These are phyloP conservation scores for Paramecium bursaria DNA, from an alignment of 73 alveolate genomes.

Conservation along the genomic window DNA sequence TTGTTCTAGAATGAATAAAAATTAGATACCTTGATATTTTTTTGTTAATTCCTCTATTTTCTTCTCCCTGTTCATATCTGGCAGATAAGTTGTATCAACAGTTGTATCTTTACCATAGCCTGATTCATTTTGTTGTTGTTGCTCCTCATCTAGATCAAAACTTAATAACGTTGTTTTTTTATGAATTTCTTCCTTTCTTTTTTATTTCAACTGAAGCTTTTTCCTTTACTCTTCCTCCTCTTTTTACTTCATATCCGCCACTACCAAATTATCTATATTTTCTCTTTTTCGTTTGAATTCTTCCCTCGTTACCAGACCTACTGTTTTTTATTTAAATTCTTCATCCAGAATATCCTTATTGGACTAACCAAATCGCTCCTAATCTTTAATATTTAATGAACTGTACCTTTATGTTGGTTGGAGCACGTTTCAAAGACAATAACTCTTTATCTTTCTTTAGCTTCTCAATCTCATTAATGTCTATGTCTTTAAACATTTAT, in stretches of 20 bases:
- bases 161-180: constrained; percentile 33
- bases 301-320: constrained; percentile 44
- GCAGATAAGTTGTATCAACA: constrained; percentile 49
- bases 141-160: constrained; percentile 55
- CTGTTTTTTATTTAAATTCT: constrained; percentile 56
- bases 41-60: constrained; percentile 45
- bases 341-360: constrained; percentile 59
- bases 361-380: constrained; percentile 61
- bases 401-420: constrained; percentile 52
- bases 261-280: constrained; percentile 51
- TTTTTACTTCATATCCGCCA: constrained; percentile 25
- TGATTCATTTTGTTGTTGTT: too few species aligned
- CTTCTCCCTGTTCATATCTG: constrained; percentile 57
- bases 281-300: constrained; percentile 58
- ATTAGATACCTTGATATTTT: constrained; percentile 28
- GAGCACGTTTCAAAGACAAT: constrained; percentile 30
- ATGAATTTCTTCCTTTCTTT: constrained; percentile 36
- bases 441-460: constrained; percentile 42
- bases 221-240: constrained; percentile 28
- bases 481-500: constrained; percentile 55
- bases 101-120: constrained; percentile 41
- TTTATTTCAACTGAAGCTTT: constrained; percentile 10
- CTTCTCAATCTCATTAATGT: constrained; percentile 54
- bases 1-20: neutral
- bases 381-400: neutral